A percentile compares a stretch with the other conserved stretches of the same genome.
These are phyloP conservation scores for Tulasnella sp. DNA, from an alignment of 768 basidiomycete genomes.

Conservation along the genomic window DNA sequence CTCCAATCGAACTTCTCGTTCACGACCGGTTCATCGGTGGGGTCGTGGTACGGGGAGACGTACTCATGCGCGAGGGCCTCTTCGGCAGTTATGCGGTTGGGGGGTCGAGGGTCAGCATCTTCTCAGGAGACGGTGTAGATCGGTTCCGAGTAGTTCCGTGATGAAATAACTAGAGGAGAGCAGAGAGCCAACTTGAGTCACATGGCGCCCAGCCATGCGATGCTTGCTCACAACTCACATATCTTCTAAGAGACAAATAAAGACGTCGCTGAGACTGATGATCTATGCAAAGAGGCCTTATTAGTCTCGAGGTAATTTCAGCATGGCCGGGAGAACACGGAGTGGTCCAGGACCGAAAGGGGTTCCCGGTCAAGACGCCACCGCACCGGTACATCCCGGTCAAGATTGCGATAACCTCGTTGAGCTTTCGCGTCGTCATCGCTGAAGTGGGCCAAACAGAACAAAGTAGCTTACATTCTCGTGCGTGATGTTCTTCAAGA, in stretches of 20 bases:
- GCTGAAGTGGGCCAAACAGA: background rate
- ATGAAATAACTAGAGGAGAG: too few species aligned
- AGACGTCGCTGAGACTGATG: slow-evolving; percentile 96
- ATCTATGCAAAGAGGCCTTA: slow-evolving; percentile 43
- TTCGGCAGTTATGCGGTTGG: slow-evolving; percentile 91
- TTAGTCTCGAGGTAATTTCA: too few species aligned
- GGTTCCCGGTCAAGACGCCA: background rate
- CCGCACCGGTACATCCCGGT: background rate
- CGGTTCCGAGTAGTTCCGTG: too few species aligned
- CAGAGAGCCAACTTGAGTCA: too few species aligned
- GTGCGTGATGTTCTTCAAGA: slow-evolving; percentile 87
- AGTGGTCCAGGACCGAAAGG: too few species aligned
- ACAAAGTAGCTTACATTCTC: slow-evolving; percentile 14
- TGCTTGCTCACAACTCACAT: too few species aligned
- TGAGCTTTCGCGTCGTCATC: background rate
- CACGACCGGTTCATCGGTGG: slow-evolving; percentile 91
- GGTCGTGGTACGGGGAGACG: slow-evolving; percentile 95
- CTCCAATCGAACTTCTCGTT: slow-evolving; percentile 96
- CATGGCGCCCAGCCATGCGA: too few species aligned
- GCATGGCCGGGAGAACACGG: too few species aligned
- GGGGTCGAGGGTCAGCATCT: slow-evolving; percentile 98
- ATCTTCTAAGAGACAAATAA: slow-evolving; percentile 98
- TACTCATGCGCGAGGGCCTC: slow-evolving; percentile 87
- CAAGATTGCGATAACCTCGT: too few species aligned
- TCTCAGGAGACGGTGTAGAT: slow-evolving; percentile 92